phyloP scores from a whole-genome alignment of 176 grass and related monocot species.

The Poa annua region DNA sequence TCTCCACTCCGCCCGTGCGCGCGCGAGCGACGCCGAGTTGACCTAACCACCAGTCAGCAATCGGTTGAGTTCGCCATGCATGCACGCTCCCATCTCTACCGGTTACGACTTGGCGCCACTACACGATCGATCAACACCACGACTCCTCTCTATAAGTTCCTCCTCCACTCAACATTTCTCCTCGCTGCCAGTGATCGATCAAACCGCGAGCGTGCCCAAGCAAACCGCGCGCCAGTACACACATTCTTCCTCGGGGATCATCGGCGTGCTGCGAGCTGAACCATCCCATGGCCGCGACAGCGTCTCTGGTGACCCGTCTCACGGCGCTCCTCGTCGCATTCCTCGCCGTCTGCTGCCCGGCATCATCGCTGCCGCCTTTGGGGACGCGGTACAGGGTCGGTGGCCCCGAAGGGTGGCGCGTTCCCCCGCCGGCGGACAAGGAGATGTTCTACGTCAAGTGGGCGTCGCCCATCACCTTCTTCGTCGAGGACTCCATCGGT shows the following conservation, averaged over 20 bases:
- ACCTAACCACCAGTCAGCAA: conserved; percentile 25
- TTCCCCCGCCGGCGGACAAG: conserved; percentile 48
- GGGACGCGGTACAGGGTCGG: conserved; percentile 61
- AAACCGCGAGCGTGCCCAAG: neutral
- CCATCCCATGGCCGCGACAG: conserved; percentile 10
- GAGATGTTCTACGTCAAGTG: conserved; percentile 58
- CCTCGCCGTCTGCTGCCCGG: neutral
- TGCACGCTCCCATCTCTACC: neutral
- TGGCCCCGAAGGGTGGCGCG: conserved; percentile 63
- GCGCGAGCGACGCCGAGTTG: neutral
- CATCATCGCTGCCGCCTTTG: neutral
- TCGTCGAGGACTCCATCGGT: conserved; percentile 63
- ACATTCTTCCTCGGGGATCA: neutral
- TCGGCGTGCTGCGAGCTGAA: neutral
- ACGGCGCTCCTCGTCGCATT: neutral
- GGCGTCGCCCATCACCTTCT: conserved; percentile 64
- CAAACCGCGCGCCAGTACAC: neutral
- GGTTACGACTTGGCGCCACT: neutral
- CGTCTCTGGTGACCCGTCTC: neutral
- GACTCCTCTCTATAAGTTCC: neutral
- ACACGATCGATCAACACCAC: neutral
- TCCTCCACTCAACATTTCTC: neutral
- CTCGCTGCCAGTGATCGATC: neutral
- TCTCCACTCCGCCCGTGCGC: conserved; percentile 27
- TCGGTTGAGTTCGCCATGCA: conserved; percentile 6